Base-by-base conservation (phyloP, 2,329 filamentous ascomycete genomes). In the Apiospora phragmitis region DNA sequence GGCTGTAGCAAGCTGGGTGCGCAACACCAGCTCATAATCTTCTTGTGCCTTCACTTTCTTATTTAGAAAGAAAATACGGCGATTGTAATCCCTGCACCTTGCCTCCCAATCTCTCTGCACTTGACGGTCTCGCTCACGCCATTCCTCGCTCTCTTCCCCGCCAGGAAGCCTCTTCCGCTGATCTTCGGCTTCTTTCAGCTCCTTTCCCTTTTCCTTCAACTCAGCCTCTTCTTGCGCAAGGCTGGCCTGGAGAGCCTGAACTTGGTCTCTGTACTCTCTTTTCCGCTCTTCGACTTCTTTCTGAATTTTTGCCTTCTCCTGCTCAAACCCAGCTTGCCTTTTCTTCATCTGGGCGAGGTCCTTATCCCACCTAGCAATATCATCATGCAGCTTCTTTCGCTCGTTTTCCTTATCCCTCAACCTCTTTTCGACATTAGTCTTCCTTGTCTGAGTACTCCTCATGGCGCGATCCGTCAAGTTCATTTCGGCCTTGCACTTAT, bases 381-480 rank as follows among this genome's bases (percentile, higher is more conserved):
- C 92, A 45, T 94, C 91, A 70, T 90, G 87, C 72, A 93, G 84
- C 78, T 93, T 94, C 74, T 88, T 83, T 69, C 90, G 87, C 78
- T 94, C 92, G 21, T 86, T 85, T 75, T 90, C 87, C 79, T 92
- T 94, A 68, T 94, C 90, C 75, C 89, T 89, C 68, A 95, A 78
- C 11, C 87, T 77, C 75, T 91, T 91, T 77, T 98, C 94, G 77
- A 93, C 93, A 77, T 95, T 93, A 0, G 89, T 87, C 75, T 92
- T 93, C 72, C 93, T 92, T 73, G 92, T 93, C 78, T 97, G 92
- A 1, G 93, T 92, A 5, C 90, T 88, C 66, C 94, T 90, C 84
- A 97, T 97, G 74, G 93, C 87, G 69, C 94, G 90, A 80, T 97
- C 94, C 7, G 95, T 90, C 65, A 89, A 90, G 68, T 93, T 91